Evolutionary conservation across 1,284 basidiomycete species (phyloP).

Genomic region (Austropuccinia psidii): DNA sequence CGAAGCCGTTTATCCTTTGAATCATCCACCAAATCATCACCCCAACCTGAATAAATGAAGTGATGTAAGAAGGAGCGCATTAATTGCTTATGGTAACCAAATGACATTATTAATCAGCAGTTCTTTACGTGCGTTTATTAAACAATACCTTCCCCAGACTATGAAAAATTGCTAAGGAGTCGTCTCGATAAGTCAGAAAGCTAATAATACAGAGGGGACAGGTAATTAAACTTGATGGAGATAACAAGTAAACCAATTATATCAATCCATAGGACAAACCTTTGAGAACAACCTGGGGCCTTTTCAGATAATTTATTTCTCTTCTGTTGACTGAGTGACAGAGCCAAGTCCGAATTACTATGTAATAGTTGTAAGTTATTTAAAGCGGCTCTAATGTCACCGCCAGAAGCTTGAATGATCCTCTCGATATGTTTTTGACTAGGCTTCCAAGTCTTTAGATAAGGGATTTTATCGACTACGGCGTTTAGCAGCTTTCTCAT

Average conservation of each 20-base stretch:
- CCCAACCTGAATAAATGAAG: slow-evolving; percentile 42
- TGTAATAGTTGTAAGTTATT: slow-evolving; percentile 77
- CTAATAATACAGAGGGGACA: slow-evolving; percentile 53
- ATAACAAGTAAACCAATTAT: not conserved
- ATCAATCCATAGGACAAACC: not conserved
- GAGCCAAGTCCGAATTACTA: not conserved
- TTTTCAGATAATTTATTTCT: slow-evolving; percentile 44
- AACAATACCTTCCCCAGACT: slow-evolving; percentile 86
- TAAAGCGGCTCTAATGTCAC: slow-evolving; percentile 84
- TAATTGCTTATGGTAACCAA: not conserved
- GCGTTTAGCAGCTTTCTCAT: slow-evolving; percentile 33
- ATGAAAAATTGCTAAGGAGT: slow-evolving; percentile 81
- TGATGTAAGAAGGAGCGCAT: not conserved
- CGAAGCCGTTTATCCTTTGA: slow-evolving; percentile 42
- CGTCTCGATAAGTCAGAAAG: slow-evolving; percentile 66
- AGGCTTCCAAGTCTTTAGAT: slow-evolving; percentile 47
- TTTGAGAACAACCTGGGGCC: slow-evolving; percentile 47
- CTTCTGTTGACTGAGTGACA: slow-evolving; percentile 40
- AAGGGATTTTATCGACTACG: not conserved
- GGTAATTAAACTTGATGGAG: not conserved
- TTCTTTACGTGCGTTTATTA: too few species aligned
- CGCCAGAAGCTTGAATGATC: slow-evolving; percentile 69
- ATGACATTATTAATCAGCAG: slow-evolving; percentile 52
- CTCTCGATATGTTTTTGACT: slow-evolving; percentile 62
- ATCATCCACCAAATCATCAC: slow-evolving; percentile 43